phyloP scores from a whole-genome alignment of 495 filamentous ascomycete species.

The Talaromyces adpressus region DNA sequence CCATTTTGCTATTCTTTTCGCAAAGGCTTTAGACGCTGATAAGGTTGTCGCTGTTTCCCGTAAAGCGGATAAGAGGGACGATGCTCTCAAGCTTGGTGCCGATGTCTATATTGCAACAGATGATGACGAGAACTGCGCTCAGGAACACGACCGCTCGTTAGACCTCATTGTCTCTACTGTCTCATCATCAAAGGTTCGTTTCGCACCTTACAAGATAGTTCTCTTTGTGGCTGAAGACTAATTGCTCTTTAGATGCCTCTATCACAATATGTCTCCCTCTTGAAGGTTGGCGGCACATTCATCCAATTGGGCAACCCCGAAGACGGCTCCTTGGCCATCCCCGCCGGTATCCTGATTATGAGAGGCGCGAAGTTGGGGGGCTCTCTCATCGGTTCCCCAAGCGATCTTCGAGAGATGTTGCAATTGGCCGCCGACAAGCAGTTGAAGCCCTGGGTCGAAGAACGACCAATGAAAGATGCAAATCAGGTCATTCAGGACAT shows the following conservation, averaged over 20 bases:
- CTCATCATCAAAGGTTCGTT: conserved; percentile 58
- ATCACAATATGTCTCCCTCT: conserved; percentile 55
- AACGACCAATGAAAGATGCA: conserved; percentile 56
- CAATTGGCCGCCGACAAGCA: conserved; percentile 66
- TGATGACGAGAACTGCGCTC: conserved; percentile 68
- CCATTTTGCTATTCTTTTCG: conserved; percentile 56
- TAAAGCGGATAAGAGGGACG: conserved; percentile 54
- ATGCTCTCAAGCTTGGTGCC: conserved; percentile 46
- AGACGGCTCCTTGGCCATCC: conserved; percentile 16
- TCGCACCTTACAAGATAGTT: too few relatives aligned
- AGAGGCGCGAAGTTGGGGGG: conserved; percentile 69
- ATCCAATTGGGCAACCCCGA: conserved; percentile 73
- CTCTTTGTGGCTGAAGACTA: conserved; percentile 19
- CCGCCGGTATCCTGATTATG: conserved; percentile 57
- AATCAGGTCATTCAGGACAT: conserved; percentile 67
- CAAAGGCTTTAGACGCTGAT: conserved; percentile 63
- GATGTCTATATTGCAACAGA: conserved; percentile 69
- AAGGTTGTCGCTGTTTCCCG: conserved; percentile 74
- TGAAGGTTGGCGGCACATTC: conserved; percentile 64
- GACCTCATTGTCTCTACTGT: conserved; percentile 81
- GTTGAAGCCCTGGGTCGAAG: conserved; percentile 67
- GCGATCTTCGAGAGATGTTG: conserved; percentile 56
- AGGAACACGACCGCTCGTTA: conserved; percentile 53
- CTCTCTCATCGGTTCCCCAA: conserved; percentile 56
- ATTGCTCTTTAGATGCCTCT: conserved; percentile 61